phyloP scores from a whole-genome alignment of 2,329 filamentous ascomycete genomes.

The Phyllosticta citrichinensis region DNA sequence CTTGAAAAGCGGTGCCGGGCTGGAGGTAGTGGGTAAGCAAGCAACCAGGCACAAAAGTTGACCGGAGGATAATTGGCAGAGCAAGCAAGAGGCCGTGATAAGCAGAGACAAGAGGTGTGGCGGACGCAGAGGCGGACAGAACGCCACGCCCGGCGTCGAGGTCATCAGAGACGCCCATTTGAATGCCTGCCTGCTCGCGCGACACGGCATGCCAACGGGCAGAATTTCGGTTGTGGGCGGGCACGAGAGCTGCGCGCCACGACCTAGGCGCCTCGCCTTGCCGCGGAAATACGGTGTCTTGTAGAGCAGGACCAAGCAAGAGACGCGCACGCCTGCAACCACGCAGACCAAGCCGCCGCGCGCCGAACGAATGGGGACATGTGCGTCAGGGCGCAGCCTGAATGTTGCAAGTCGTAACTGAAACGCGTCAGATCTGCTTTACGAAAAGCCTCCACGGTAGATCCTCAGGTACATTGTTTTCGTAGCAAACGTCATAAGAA shows the following conservation, averaged over 20 bases:
- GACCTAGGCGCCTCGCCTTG: neutral
- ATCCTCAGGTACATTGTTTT: neutral
- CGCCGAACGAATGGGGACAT: neutral
- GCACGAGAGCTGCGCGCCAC: neutral
- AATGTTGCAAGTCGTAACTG: neutral
- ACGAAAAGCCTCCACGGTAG: neutral
- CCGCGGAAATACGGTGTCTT: neutral
- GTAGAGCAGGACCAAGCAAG: neutral
- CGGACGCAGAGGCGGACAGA: neutral
- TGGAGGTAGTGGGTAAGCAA: neutral
- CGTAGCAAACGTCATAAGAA: neutral
- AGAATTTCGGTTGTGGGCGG: neutral
- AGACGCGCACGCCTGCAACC: neutral
- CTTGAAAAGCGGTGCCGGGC: neutral
- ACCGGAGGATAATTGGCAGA: neutral
- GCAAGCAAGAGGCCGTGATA: neutral
- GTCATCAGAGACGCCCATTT: neutral
- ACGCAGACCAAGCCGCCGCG: neutral
- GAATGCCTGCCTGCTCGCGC: neutral
- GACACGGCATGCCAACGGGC: neutral
- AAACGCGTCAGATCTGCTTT: neutral
- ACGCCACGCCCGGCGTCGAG: neutral
- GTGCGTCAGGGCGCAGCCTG: neutral
- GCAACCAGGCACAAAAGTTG: neutral
- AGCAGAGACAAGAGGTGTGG: neutral